Percentiles rank a stretch among this genome's conserved stretches.
Conservation (phyloP, 1,284 basidiomycete genomes). For the Ustilago sp. region DNA sequence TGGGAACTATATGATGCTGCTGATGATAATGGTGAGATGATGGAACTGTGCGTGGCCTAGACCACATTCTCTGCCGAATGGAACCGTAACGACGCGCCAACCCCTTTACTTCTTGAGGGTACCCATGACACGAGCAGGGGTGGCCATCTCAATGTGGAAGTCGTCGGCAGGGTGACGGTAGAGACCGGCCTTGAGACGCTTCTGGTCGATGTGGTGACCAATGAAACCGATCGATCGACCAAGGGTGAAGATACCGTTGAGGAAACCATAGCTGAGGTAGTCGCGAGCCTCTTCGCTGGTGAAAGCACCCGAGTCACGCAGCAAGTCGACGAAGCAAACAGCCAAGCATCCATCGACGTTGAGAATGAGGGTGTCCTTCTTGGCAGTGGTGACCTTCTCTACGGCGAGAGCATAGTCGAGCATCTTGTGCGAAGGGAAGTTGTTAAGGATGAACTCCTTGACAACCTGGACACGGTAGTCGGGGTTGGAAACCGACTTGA, state of each 20-base stretch:
- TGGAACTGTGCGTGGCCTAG: background rate
- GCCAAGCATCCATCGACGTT: conserved; percentile 95
- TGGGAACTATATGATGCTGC: conserved; percentile 28
- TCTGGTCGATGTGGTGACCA: conserved; percentile 94
- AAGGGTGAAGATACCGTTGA: conserved; percentile 96
- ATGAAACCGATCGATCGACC: conserved; percentile 98
- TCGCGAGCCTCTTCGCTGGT: conserved; percentile 95
- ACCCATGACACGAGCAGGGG: conserved; percentile 62
- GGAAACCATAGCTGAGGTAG: conserved; percentile 89
- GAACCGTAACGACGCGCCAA: background rate
- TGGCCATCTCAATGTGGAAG: conserved; percentile 67
- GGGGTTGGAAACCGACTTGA: conserved; percentile 79
- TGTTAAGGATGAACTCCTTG: conserved; percentile 93
- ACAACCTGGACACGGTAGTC: conserved; percentile 89
- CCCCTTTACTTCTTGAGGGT: conserved; percentile 51
- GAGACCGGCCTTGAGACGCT: conserved; percentile 73
- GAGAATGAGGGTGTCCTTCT: conserved; percentile 84
- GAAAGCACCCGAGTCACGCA: conserved; percentile 93
- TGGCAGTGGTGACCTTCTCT: conserved; percentile 95
- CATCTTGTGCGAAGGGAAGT: conserved; percentile 83
- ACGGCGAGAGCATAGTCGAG: conserved; percentile 99
- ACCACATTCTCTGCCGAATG: conserved; percentile 3
- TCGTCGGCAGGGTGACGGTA: conserved; percentile 71
- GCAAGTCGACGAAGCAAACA: conserved; percentile 95
- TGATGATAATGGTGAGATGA: conserved; percentile 13